These are phyloP conservation scores for Tardiomyces depauwii DNA, from an alignment of 1,139 yeast genomes.

Conservation along the genomic window DNA sequence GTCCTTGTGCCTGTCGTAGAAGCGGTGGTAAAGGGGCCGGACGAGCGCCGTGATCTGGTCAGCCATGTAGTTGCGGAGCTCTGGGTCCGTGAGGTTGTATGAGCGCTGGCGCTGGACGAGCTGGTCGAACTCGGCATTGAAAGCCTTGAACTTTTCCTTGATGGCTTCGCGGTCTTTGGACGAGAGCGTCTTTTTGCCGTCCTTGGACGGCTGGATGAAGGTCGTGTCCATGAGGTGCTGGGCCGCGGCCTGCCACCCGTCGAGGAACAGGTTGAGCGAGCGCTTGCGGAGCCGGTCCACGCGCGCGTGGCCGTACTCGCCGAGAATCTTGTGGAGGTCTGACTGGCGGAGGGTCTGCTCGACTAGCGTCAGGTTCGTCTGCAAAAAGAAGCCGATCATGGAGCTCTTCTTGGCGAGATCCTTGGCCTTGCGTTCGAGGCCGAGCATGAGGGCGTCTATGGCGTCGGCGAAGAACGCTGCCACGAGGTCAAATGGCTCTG, in stretches of 20 bases:
- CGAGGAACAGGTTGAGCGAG: constrained; percentile 62
- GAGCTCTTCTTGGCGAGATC: constrained; percentile 22
- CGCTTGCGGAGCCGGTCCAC: constrained; percentile 61
- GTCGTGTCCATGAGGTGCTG: constrained; percentile 48
- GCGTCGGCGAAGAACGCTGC: constrained; percentile 63
- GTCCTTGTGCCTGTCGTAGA: constrained; percentile 60
- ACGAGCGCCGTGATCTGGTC: constrained; percentile 58
- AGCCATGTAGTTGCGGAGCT: constrained; percentile 47
- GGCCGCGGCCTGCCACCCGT: constrained; percentile 79
- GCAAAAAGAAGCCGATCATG: constrained; percentile 54
- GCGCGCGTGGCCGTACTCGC: constrained; percentile 54
- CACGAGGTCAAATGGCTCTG: constrained; percentile 38
- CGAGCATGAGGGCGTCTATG: constrained; percentile 58
- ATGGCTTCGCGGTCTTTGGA: constrained; percentile 73
- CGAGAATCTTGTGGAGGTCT: constrained; percentile 44
- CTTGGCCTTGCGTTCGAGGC: constrained; percentile 45
- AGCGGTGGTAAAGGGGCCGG: constrained; percentile 72
- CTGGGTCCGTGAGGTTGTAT: constrained; percentile 56
- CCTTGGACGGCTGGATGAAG: constrained; percentile 14
- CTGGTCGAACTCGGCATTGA: constrained; percentile 75
- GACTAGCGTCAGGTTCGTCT: constrained; percentile 61
- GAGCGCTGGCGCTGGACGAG: constrained; percentile 53
- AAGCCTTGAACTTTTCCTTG: constrained; percentile 73
- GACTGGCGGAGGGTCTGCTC: constrained; percentile 65
- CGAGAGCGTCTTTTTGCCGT: constrained; percentile 24